phyloP scores from a whole-genome alignment of 176 grass and related monocot genomes.

The Zea luxurians region DNA sequence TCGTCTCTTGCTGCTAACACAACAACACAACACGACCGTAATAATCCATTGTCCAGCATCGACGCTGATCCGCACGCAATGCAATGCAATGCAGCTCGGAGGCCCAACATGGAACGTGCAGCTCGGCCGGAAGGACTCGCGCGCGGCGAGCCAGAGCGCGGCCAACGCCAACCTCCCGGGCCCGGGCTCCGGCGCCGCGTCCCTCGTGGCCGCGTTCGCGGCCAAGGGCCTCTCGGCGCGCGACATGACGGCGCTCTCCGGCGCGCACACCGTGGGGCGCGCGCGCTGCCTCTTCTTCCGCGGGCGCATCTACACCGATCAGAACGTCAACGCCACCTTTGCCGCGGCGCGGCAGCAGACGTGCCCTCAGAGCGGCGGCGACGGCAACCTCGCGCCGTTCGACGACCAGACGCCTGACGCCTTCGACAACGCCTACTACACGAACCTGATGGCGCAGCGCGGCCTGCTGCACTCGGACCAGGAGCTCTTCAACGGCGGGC shows the following conservation, averaged over 20 bases:
- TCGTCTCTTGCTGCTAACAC: no score
- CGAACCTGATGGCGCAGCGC: constrained; percentile 31
- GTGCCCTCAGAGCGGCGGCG: constrained; percentile 48
- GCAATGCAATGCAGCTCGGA: constrained; percentile 26
- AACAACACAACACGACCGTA: no score
- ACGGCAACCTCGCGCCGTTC: constrained; percentile 50
- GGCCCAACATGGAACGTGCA: constrained; percentile 52
- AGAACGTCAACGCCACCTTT: constrained; percentile 65
- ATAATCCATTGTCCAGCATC: not conserved
- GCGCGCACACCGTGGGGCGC: constrained; percentile 68
- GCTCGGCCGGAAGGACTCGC: constrained; percentile 50
- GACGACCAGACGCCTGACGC: constrained; percentile 44
- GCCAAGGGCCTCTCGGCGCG: constrained; percentile 50
- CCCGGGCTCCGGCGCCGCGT: constrained; percentile 34
- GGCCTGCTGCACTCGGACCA: constrained; percentile 74
- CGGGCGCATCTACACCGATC: constrained; percentile 48
- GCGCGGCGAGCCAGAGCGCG: constrained; percentile 50
- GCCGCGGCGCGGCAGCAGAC: constrained; percentile 32
- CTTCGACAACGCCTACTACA: constrained; percentile 63
- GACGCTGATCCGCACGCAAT: not conserved
- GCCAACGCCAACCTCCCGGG: constrained; percentile 62
- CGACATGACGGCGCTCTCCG: constrained; percentile 75
- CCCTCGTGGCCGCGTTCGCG: constrained; percentile 47
- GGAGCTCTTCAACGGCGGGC: constrained; percentile 68
- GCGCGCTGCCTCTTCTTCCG: constrained; percentile 63